A percentile compares a stretch with the other conserved stretches of the same genome.
Evolutionary conservation across 2,329 filamentous ascomycete species (phyloP).

Genomic region (Hypoxylon sp.): DNA sequence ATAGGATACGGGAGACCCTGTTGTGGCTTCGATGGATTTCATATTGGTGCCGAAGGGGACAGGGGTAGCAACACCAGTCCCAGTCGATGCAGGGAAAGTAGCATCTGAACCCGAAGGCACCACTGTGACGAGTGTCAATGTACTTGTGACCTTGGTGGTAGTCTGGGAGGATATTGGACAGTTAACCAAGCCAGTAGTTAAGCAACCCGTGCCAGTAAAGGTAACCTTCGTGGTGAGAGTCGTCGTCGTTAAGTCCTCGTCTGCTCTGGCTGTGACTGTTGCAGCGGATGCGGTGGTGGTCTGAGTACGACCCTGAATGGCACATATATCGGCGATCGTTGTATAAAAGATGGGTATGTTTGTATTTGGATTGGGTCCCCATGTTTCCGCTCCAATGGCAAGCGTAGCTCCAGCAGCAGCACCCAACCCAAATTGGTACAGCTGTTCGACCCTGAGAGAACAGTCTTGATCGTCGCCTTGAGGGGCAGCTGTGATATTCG

Average conservation of each 20-base stretch:
- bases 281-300: slow-evolving; percentile 38
- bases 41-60: slow-evolving; percentile 61
- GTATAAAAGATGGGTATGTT: slow-evolving; percentile 68
- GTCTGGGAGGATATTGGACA: slow-evolving; percentile 67
- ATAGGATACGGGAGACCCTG: slow-evolving; percentile 63
- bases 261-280: slow-evolving; percentile 46
- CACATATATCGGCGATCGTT: slow-evolving; percentile 62
- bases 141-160: slow-evolving; percentile 58
- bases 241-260: slow-evolving; percentile 56
- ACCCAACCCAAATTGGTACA: slow-evolving; percentile 67
- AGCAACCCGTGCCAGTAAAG: slow-evolving; percentile 63
- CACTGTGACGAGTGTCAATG: slow-evolving; percentile 59
- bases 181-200: slow-evolving; percentile 59
- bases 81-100: slow-evolving; percentile 59
- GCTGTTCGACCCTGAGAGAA: slow-evolving; percentile 62
- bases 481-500: slow-evolving; percentile 62
- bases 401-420: slow-evolving; percentile 68
- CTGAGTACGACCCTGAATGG: slow-evolving; percentile 49
- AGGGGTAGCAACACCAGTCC: slow-evolving; percentile 52
- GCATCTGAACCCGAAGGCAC: slow-evolving; percentile 57
- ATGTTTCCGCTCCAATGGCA: slow-evolving; percentile 60
- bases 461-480: slow-evolving; percentile 58
- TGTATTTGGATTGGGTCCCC: slow-evolving; percentile 64
- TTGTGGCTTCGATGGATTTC: slow-evolving; percentile 56
- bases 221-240: slow-evolving; percentile 60